Percentiles rank a stretch among this genome's conserved stretches.
Conservation (phyloP, 805 yeast species). For the Sporopachydermia lactativora region DNA sequence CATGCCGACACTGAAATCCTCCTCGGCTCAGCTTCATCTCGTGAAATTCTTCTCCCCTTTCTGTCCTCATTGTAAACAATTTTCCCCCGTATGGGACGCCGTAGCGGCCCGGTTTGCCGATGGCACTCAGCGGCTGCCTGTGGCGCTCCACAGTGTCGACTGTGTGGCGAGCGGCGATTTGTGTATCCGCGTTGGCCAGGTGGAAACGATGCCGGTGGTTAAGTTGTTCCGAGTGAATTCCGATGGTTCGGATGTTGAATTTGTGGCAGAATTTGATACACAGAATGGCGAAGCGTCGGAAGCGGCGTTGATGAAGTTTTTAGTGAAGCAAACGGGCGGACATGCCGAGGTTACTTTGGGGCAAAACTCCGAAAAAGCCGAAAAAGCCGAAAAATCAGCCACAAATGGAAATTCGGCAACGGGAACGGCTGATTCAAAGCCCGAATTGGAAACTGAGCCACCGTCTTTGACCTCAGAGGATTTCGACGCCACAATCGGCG, state of each 20-base stretch:
- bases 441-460: slow-evolving; percentile 24
- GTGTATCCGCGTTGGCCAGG: slow-evolving; percentile 28
- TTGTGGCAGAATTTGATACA: not conserved
- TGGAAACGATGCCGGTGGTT: not conserved
- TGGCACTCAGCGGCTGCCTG: slow-evolving; percentile 29
- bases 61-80: slow-evolving; percentile 64
- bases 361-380: slow-evolving; percentile 3
- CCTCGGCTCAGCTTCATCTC: too few species aligned
- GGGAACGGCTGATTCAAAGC: slow-evolving; percentile 3
- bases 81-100: slow-evolving; percentile 76
- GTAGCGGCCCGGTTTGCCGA: slow-evolving; percentile 37
- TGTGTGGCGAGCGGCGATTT: slow-evolving; percentile 81
- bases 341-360: too few species aligned
- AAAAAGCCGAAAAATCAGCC: slow-evolving; percentile 3
- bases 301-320: slow-evolving; percentile 3
- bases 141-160: slow-evolving; percentile 63
- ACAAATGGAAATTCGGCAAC: slow-evolving; percentile 3
- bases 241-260: not conserved
- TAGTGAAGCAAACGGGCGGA: not conserved
- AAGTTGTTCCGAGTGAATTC: not conserved
- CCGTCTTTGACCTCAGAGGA: slow-evolving; percentile 30
- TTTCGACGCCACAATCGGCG: slow-evolving; percentile 33
- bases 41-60: slow-evolving; percentile 87
- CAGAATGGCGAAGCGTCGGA: slow-evolving; percentile 3
- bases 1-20: too few species aligned